phyloP scores from a whole-genome alignment of 2,329 filamentous ascomycete species.

The Botrytis byssoidea region DNA sequence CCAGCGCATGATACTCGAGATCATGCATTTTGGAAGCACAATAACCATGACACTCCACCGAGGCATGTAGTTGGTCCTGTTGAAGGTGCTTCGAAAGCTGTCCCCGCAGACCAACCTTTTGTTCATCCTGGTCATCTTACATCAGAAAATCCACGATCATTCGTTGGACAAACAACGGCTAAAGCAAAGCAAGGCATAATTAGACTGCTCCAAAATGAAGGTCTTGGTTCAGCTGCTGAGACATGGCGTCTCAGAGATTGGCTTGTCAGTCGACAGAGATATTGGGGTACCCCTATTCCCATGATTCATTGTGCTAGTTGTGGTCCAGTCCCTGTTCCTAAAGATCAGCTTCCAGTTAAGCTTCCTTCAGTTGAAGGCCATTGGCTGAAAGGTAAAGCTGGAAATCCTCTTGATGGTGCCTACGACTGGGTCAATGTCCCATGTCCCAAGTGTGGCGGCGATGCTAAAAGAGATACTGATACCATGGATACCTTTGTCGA shows the following conservation, averaged over 20 bases:
- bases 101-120: slow-evolving; percentile 54
- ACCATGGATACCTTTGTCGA: slow-evolving; percentile 98
- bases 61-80: slow-evolving; percentile 57
- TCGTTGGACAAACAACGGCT: slow-evolving; percentile 60
- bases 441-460: slow-evolving; percentile 70
- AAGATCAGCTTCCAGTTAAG: slow-evolving; percentile 71
- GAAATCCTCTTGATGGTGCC: slow-evolving; percentile 73
- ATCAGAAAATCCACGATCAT: slow-evolving; percentile 58
- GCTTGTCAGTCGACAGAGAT: slow-evolving; percentile 88
- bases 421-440: slow-evolving; percentile 71
- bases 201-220: slow-evolving; percentile 50
- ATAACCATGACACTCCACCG: slow-evolving; percentile 59
- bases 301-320: slow-evolving; percentile 79
- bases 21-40: slow-evolving; percentile 74
- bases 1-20: slow-evolving; percentile 81
- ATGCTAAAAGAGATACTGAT: slow-evolving; percentile 80
- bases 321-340: slow-evolving; percentile 76
- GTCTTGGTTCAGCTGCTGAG: slow-evolving; percentile 61
- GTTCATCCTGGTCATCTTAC: slow-evolving; percentile 67
- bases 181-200: slow-evolving; percentile 63
- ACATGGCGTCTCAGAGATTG: slow-evolving; percentile 85
- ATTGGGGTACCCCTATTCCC: slow-evolving; percentile 89
- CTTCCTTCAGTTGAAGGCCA: slow-evolving; percentile 68
- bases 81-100: slow-evolving; percentile 47
- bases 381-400: slow-evolving; percentile 66